Conservation (phyloP, 176 grass and related monocot genomes). For the Raddia guianensis region DNA sequence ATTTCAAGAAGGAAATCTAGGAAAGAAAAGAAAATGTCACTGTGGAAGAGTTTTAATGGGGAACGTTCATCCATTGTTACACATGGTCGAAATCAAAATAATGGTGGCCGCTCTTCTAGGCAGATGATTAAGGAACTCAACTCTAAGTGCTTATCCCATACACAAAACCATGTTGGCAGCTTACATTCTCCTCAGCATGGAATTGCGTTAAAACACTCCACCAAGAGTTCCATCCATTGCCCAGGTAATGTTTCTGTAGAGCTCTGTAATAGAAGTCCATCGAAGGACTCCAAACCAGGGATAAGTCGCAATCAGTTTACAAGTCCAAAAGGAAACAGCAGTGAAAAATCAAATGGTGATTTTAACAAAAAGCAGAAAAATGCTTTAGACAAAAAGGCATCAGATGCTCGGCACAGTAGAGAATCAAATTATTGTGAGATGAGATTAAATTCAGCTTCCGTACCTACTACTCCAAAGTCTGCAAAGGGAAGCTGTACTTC, state of each 20-base stretch:
- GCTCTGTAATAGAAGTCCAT: conserved; percentile 1
- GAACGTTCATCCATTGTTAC: conserved; percentile 13
- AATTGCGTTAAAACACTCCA: conserved; percentile 29
- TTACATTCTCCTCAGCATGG: conserved; percentile 41
- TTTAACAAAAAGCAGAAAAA: conserved; percentile 29
- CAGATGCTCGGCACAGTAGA: conserved; percentile 13
- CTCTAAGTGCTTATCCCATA: conserved; percentile 24
- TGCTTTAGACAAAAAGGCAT: conserved; percentile 35
- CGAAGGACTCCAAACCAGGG: conserved; percentile 37
- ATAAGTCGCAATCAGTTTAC: conserved; percentile 30
- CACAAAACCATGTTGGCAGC: conserved; percentile 34
- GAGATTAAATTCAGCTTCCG: conserved; percentile 40
- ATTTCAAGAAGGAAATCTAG: conserved; percentile 70
- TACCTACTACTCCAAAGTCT: conserved; percentile 39
- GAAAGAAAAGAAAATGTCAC: conserved; percentile 55
- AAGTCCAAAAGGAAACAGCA: conserved; percentile 41
- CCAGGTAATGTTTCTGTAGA: conserved; percentile 29
- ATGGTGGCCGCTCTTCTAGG: conserved; percentile 29
- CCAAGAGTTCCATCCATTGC: conserved; percentile 34
- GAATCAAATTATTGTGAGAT: conserved; percentile 35
- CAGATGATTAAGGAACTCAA: conserved; percentile 45
- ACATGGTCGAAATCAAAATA: conserved; percentile 40
- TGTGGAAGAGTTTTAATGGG: conserved; percentile 41
- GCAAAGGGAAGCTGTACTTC: conserved; percentile 35
- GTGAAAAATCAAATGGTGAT: conserved; percentile 33